Base-by-base conservation (phyloP, 2,329 filamentous ascomycete species). In the Aurifilum marmelostoma region DNA sequence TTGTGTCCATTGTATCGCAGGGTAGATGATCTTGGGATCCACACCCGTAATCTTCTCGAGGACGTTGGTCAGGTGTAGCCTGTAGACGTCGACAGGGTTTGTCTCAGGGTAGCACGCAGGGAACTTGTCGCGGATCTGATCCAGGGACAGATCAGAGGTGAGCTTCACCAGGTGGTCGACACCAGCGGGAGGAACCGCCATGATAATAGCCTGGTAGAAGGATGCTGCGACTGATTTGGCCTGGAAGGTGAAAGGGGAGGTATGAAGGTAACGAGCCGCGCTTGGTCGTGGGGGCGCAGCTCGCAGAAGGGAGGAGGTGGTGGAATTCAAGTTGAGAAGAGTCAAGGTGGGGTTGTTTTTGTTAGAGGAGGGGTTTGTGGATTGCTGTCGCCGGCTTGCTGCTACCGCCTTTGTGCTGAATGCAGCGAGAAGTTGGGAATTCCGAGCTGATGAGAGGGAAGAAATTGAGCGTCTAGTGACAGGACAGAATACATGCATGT, bases 21-120 rank as follows among this genome's bases (percentile, higher is more conserved):
- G 88, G 80, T 92, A 94, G 77, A 97, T 90, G 74, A 93, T 88
- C 66, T 85, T 83, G 43, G 85, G 78, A 69, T 92, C 90, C 37
- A 93, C 90, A 29, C 90, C 91, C 2, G 91, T 92, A 70, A 93
- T 86, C 27, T 87, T 82, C 43, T 87, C 82, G 54, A 97, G 82
- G 63, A 92, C 82, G 56, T 90, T 84, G 71, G 91, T 89, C 72
- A 97, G 87, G 77, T 94, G 91, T 50, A 89, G 88, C 70, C 93
- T 87, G 84, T 94, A 97, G 71, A 95, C 85, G 76, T 96, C 93
- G 75, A 92, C 83, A 4, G 91, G 90, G 81, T 96, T 96, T 74
- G 87, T 81, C 39, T 90, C 85, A 67, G 92, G 91, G 76, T 90
- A 83, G 75, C 85, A 88, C 76, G 83, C 84, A 52, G 88, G 84